phyloP scores from a whole-genome alignment of 2,329 filamentous ascomycete species.

The Trichoderma sp. region DNA sequence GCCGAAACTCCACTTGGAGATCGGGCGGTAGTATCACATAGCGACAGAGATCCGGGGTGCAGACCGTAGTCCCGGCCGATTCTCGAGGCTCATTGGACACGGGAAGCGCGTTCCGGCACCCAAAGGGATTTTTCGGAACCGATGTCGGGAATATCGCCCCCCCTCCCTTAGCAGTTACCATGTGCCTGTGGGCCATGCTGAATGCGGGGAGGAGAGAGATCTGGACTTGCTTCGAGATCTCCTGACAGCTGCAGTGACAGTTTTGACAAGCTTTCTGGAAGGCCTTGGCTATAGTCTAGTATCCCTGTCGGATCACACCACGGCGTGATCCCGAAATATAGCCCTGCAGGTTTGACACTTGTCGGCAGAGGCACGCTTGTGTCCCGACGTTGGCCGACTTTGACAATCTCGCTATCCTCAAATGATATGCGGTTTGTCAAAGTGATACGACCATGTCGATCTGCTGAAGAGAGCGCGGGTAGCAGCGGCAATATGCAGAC shows the following conservation, averaged over 20 bases:
- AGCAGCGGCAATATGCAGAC: background rate
- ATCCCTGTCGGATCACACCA: constrained; percentile 8
- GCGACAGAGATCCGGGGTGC: constrained; percentile 30
- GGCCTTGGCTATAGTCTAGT: background rate
- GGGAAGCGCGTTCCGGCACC: constrained; percentile 30
- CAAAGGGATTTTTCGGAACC: constrained; percentile 36
- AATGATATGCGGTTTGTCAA: background rate
- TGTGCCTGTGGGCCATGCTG: constrained; percentile 28
- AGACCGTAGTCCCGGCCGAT: constrained; percentile 26
- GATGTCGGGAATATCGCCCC: constrained; percentile 26
- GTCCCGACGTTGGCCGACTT: constrained; percentile 21
- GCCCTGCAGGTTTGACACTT: background rate
- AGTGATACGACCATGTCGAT: background rate
- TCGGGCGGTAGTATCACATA: constrained; percentile 31
- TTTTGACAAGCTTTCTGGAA: background rate
- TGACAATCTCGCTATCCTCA: constrained; percentile 3
- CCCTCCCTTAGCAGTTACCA: constrained; percentile 21
- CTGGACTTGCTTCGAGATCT: constrained; percentile 12
- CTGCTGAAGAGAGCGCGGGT: background rate
- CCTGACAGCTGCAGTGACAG: background rate
- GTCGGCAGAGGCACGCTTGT: background rate
- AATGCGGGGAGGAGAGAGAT: constrained; percentile 27
- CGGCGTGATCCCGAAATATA: constrained; percentile 7
- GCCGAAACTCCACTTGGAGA: constrained; percentile 35
- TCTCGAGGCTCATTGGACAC: constrained; percentile 32